phyloP scores from a whole-genome alignment of 164 flowering plant genomes.

The Berberis thunbergii region DNA sequence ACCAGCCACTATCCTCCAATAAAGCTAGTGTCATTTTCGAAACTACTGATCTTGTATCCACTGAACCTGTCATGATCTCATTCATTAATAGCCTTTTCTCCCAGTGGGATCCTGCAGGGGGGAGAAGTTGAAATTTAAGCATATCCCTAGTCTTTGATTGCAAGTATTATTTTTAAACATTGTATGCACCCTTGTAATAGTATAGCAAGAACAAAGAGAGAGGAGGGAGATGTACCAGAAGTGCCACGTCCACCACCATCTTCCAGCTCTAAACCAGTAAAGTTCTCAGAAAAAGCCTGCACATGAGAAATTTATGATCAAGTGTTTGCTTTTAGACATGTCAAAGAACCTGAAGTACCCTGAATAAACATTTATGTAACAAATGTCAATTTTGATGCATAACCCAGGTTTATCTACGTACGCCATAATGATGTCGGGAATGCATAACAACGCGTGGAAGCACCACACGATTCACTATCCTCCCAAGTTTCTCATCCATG shows the following conservation, averaged over 20 bases:
- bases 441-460: conserved; percentile 98
- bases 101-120: conserved; percentile 90
- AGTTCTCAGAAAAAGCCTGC: conserved; percentile 91
- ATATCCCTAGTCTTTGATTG: background rate
- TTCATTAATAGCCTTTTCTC: conserved; percentile 98
- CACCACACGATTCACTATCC: conserved; percentile 87
- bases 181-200: background rate
- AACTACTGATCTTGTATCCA: conserved; percentile 97
- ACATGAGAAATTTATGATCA: conserved; percentile 4
- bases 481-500: conserved; percentile 92
- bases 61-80: conserved; percentile 99
- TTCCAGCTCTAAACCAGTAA: conserved; percentile 95
- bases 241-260: conserved; percentile 99
- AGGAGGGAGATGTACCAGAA: conserved; percentile 50
- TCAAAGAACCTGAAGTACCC: too few species aligned
- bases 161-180: background rate
- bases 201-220: background rate
- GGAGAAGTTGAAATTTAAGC: background rate
- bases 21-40: conserved; percentile 96
- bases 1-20: conserved; percentile 99
- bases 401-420: conserved; percentile 13
- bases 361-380: too few species aligned
- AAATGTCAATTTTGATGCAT: background rate
- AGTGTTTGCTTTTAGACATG: background rate
- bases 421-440: conserved; percentile 90